Percentiles rank a stretch among this genome's conserved stretches.
These are phyloP conservation scores for Populus hybrid DNA, from an alignment of 441 rosid genomes.

Conservation along the genomic window DNA sequence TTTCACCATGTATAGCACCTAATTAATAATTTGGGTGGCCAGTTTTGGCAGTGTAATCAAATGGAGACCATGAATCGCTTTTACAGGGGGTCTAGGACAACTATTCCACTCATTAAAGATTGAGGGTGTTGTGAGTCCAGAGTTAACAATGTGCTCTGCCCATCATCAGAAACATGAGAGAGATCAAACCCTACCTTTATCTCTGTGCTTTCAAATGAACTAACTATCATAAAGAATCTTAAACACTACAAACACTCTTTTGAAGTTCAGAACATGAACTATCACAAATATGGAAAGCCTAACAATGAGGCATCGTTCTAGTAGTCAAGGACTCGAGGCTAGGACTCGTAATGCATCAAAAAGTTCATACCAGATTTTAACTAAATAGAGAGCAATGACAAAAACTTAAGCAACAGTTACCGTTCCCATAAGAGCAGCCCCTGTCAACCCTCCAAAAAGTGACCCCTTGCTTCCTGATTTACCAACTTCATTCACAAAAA, in stretches of 20 bases:
- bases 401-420: constrained; percentile 29
- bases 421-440: constrained; percentile 67
- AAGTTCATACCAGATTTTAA: background rate
- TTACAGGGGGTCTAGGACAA: background rate
- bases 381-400: background rate
- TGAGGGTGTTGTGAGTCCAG: background rate
- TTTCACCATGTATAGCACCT: background rate
- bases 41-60: background rate
- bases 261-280: background rate
- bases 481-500: constrained; percentile 36
- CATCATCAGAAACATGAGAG: background rate
- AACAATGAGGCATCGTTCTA: background rate
- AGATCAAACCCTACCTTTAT: background rate
- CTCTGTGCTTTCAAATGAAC: background rate
- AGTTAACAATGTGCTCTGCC: background rate
- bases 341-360: background rate
- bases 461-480: constrained; percentile 79
- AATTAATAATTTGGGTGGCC: background rate
- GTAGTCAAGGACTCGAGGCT: background rate
- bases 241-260: background rate
- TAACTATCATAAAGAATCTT: background rate
- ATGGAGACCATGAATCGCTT: background rate
- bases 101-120: background rate
- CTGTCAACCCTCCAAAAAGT: constrained; percentile 69
- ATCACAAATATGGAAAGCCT: background rate